phyloP scores from a whole-genome alignment of 305 asterid species.

The Solanum aculeatissimum region DNA sequence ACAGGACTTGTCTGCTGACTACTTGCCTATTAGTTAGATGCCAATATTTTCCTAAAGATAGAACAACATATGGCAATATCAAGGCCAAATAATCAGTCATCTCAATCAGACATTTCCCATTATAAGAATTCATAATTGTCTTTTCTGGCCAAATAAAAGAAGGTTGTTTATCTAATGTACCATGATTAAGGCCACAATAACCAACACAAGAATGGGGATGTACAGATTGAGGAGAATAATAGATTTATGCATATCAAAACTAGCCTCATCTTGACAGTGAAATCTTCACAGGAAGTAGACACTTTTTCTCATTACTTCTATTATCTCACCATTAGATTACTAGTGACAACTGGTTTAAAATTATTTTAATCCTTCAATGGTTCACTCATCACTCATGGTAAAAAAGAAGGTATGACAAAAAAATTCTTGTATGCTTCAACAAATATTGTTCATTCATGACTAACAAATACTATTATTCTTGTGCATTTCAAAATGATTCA shows the following conservation, averaged over 20 bases:
- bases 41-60: not conserved
- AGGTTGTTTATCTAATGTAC: not conserved
- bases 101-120: not conserved
- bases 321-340: not conserved
- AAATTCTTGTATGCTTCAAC: not conserved
- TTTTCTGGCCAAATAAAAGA: not conserved
- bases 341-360: not conserved
- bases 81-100: not conserved
- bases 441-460: not conserved
- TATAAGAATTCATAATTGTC: not conserved
- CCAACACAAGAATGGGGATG: not conserved
- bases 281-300: not conserved
- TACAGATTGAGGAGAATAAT: not conserved
- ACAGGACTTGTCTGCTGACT: not conserved
- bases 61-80: not conserved
- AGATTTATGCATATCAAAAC: not conserved
- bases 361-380: not conserved
- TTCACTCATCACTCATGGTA: not conserved
- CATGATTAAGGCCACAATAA: not conserved
- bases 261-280: not conserved
- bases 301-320: not conserved
- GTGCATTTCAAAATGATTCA: not conserved
- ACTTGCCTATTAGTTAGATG: not conserved
- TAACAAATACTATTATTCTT: not conserved
- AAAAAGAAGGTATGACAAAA: not conserved